A percentile compares a stretch with the other conserved stretches of the same genome.
Conservation (phyloP, 2,329 filamentous ascomycete genomes). For the Cladosporium austrohemisphaericum region DNA sequence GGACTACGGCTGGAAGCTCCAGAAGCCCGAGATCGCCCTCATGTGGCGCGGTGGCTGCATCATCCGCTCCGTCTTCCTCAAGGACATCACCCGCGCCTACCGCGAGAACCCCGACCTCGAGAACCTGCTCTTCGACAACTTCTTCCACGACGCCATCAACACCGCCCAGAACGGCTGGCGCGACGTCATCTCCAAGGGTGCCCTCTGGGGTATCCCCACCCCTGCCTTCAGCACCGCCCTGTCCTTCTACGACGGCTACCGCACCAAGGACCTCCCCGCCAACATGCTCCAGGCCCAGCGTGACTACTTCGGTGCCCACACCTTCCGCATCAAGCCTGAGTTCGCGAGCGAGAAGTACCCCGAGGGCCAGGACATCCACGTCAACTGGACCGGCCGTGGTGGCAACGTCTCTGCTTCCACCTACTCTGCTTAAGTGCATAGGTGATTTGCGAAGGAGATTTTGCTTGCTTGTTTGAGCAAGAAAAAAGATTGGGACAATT, state of each 20-base stretch:
- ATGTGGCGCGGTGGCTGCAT: constrained; percentile 99
- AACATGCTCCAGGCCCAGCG: constrained; percentile 98
- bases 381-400: constrained; percentile 99
- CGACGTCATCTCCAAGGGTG: constrained; percentile 85
- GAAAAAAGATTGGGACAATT: constrained; percentile 1
- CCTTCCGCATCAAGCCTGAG: constrained; percentile 53
- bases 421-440: constrained; percentile 76
- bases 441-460: background rate
- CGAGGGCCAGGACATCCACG: constrained; percentile 84
- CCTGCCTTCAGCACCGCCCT: constrained; percentile 96
- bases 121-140: constrained; percentile 97
- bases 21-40: constrained; percentile 99
- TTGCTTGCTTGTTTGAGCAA: background rate
- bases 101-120: constrained; percentile 89
- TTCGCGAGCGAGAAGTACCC: constrained; percentile 62
- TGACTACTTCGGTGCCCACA: constrained; percentile 87
- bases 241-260: constrained; percentile 98
- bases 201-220: constrained; percentile 90
- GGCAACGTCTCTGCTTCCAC: constrained; percentile 96
- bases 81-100: constrained; percentile 98
- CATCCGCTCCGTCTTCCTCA: constrained; percentile 99
- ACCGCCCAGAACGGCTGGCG: constrained; percentile 86
- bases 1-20: constrained; percentile 97
- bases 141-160: constrained; percentile 99
- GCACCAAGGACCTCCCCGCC: constrained; percentile 93